Evolutionary conservation across 371 early-diverging fungal species (phyloP).

Genomic region (Syncephalastrum contaminatum): DNA sequence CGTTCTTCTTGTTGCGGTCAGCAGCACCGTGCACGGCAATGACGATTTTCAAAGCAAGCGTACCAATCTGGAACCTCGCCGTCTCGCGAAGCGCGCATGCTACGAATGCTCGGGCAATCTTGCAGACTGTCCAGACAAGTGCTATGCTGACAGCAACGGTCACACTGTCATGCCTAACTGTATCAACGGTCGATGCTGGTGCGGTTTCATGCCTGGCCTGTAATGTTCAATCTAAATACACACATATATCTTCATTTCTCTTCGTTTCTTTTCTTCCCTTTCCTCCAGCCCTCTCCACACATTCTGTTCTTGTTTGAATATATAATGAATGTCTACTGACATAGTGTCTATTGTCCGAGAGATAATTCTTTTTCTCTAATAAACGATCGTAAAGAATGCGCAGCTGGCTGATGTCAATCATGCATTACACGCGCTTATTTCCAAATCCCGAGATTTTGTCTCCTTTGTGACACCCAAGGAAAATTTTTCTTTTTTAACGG

Average conservation of each 20-base stretch:
- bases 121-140: conserved; percentile 9
- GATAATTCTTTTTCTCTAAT: background rate
- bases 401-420: too few species aligned
- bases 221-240: background rate
- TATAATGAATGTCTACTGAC: too few species aligned
- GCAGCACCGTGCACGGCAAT: too few species aligned
- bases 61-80: background rate
- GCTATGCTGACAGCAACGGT: background rate
- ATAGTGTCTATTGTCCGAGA: too few species aligned
- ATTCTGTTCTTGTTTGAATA: background rate
- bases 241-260: background rate
- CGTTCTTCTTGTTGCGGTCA: too few species aligned
- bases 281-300: background rate
- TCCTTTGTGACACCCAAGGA: too few species aligned
- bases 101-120: conserved; percentile 19
- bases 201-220: conserved; percentile 11
- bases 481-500: too few species aligned
- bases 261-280: background rate
- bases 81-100: conserved; percentile 10
- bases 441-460: too few species aligned
- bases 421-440: too few species aligned
- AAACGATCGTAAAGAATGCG: background rate
- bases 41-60: conserved; percentile 10
- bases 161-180: conserved; percentile 18
- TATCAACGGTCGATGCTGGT: conserved; percentile 12